Percentiles rank a stretch among this genome's conserved stretches.
These are phyloP conservation scores for Blastocystis sp. DNA, from an alignment of 352 stramenopile genomes.

Conservation along the genomic window DNA sequence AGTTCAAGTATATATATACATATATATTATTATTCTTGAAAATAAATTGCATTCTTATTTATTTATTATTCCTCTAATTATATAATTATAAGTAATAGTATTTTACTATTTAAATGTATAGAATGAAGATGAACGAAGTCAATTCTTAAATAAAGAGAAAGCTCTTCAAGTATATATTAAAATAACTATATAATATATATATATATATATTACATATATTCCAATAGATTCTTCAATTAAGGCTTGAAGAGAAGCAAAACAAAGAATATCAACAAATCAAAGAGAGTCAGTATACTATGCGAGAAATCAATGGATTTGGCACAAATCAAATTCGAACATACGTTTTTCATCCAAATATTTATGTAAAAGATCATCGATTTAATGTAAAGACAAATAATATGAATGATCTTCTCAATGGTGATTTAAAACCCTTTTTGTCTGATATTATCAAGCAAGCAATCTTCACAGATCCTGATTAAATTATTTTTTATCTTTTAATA, in stretches of 20 bases:
- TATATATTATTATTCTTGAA: too few relatives aligned
- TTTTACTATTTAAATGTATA: too few relatives aligned
- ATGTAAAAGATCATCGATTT: slow-evolving; percentile 24
- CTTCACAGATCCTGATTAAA: too few relatives aligned
- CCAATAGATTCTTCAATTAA: slow-evolving; percentile 2
- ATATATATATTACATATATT: too few relatives aligned
- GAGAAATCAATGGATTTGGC: slow-evolving; percentile 9
- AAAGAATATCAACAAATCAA: neutral
- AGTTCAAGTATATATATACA: slow-evolving; percentile 39
- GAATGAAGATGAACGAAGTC: slow-evolving; percentile 15
- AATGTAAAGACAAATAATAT: neutral
- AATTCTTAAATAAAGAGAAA: slow-evolving; percentile 91
- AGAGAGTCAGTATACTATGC: neutral
- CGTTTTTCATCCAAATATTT: slow-evolving; percentile 12
- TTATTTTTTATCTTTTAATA: too few relatives aligned
- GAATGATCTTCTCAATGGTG: slow-evolving; percentile 1
- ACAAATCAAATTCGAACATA: slow-evolving; percentile 29
- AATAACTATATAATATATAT: too few relatives aligned
- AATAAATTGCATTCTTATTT: too few relatives aligned
- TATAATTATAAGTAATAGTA: too few relatives aligned
- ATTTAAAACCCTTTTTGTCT: too few relatives aligned
- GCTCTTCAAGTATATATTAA: slow-evolving; percentile 93
- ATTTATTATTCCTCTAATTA: too few relatives aligned
- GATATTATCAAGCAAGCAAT: too few relatives aligned
- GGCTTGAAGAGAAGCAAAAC: neutral